phyloP scores from a whole-genome alignment of 1,284 basidiomycete genomes.

The Ceraceosorus bombacis region DNA sequence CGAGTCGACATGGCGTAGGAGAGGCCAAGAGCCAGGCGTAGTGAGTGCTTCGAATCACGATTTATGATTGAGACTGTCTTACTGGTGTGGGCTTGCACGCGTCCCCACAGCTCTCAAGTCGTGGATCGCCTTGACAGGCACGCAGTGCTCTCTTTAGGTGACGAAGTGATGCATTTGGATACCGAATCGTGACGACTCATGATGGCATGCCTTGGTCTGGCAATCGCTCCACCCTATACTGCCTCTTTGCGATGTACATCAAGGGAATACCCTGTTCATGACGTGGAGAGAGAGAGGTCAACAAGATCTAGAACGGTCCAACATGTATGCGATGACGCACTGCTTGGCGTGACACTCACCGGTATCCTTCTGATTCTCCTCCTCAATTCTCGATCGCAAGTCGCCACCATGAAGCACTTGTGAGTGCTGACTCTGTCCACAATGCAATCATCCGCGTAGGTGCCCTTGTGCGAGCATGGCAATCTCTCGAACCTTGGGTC shows the following conservation, averaged over 20 bases:
- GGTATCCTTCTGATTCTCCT: constrained; percentile 72
- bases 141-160: too few species aligned
- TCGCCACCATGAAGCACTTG: constrained; percentile 95
- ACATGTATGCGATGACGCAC: too few species aligned
- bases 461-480: constrained; percentile 82
- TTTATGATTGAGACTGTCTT: too few species aligned
- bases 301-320: background rate
- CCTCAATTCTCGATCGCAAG: constrained; percentile 90
- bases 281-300: background rate
- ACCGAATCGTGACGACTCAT: constrained; percentile 1
- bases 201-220: constrained; percentile 44
- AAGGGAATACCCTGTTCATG: constrained; percentile 37
- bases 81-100: too few species aligned
- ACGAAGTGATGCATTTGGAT: too few species aligned
- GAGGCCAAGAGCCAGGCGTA: too few species aligned
- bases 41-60: too few species aligned
- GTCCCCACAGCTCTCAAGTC: too few species aligned
- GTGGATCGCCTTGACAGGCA: too few species aligned
- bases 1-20: too few species aligned
- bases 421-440: constrained; percentile 88
- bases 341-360: constrained; percentile 9
- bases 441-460: constrained; percentile 97
- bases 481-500: constrained; percentile 94
- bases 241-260: constrained; percentile 44
- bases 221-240: constrained; percentile 42